phyloP scores from a whole-genome alignment of 345 rosid genomes.

The Arabidopsis suecica region DNA sequence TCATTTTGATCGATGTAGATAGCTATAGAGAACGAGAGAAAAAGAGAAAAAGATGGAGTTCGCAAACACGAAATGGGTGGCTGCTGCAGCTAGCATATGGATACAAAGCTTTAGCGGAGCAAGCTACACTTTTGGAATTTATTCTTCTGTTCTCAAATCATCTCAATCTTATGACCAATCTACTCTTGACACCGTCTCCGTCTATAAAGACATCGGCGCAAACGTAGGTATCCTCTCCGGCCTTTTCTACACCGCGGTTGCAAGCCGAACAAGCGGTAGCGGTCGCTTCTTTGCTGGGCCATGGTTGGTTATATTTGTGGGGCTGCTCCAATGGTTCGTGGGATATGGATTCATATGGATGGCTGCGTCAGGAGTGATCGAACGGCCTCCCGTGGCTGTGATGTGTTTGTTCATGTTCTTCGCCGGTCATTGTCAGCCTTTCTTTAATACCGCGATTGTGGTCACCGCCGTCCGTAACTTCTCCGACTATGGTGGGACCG shows the following conservation, averaged over 20 bases:
- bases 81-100: slow-evolving; percentile 91
- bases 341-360: slow-evolving; percentile 91
- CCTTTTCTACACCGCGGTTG: slow-evolving; percentile 68
- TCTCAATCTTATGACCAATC: slow-evolving; percentile 83
- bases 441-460: slow-evolving; percentile 73
- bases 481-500: slow-evolving; percentile 74
- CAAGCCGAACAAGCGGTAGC: slow-evolving; percentile 41
- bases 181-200: slow-evolving; percentile 92
- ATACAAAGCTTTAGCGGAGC: slow-evolving; percentile 79
- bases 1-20: slow-evolving; percentile 9
- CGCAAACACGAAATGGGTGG: slow-evolving; percentile 63
- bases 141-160: slow-evolving; percentile 80
- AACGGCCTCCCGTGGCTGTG: slow-evolving; percentile 63
- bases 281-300: slow-evolving; percentile 54
- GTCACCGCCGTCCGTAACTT: slow-evolving; percentile 80
- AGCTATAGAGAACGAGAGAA: neutral
- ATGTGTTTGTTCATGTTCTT: slow-evolving; percentile 81
- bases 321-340: slow-evolving; percentile 66
- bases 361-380: slow-evolving; percentile 71
- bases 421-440: slow-evolving; percentile 79
- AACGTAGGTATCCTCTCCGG: slow-evolving; percentile 85
- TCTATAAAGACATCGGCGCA: slow-evolving; percentile 93
- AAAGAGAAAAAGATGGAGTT: slow-evolving; percentile 33
- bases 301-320: slow-evolving; percentile 73
- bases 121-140: slow-evolving; percentile 82